Conservation (phyloP, 805 yeast genomes). For the Lipomyces japonicus region DNA sequence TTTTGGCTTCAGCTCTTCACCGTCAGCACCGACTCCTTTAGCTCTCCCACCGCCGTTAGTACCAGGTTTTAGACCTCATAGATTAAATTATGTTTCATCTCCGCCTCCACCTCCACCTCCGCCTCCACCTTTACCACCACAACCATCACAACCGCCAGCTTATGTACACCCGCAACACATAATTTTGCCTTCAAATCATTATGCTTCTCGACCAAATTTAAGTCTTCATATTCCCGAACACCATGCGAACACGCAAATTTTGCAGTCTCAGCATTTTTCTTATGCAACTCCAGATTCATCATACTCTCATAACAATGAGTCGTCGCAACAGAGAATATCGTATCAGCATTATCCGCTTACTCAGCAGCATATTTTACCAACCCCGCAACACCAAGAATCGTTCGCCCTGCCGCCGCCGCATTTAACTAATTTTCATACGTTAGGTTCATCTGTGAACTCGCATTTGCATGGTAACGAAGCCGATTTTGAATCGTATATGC, state of each 20-base stretch:
- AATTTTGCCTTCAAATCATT: not conserved
- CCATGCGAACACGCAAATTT: not conserved
- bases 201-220: not conserved
- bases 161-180: not conserved
- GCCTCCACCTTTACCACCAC: not conserved
- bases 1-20: no score
- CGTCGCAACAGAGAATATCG: not conserved
- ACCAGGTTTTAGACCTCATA: no score
- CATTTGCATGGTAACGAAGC: not conserved
- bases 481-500: not conserved
- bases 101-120: not conserved
- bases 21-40: no score
- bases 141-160: not conserved
- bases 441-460: not conserved
- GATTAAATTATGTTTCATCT: no score
- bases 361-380: no score
- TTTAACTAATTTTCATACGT: not conserved
- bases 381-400: not conserved
- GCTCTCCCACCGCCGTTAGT: no score
- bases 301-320: not conserved
- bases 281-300: not conserved
- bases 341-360: not conserved
- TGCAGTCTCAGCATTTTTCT: no score
- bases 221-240: not conserved
- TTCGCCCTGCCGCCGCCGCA: not conserved